Percentiles rank a stretch among this genome's conserved stretches.
phyloP scores from a whole-genome alignment of 148 eudicot genomes.

The Rhododendron vialii region DNA sequence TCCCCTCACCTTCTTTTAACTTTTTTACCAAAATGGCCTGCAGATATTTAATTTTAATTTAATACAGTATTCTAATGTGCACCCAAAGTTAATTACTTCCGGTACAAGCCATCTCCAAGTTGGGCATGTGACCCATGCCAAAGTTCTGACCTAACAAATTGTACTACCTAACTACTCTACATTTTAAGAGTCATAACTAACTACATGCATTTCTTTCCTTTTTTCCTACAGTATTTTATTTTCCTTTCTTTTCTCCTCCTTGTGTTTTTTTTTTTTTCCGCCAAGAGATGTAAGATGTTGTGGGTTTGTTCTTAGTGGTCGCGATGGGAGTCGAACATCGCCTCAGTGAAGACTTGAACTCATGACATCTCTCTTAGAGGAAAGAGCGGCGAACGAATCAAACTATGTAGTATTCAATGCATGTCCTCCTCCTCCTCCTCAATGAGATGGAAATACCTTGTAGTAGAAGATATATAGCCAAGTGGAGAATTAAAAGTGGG shows the following conservation, averaged over 20 bases:
- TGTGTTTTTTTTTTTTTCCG: too few relatives aligned
- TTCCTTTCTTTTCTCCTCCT: not conserved
- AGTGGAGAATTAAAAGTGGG: too few relatives aligned
- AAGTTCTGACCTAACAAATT: slow-evolving; percentile 1
- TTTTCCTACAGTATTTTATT: not conserved
- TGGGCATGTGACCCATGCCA: not conserved
- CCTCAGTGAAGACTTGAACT: too few relatives aligned
- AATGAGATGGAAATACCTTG: too few relatives aligned
- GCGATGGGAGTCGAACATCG: not conserved
- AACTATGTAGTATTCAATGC: too few relatives aligned
- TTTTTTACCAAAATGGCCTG: not conserved
- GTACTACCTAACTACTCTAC: not conserved
- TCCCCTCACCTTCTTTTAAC: not conserved
- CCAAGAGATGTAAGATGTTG: not conserved
- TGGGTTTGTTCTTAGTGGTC: not conserved
- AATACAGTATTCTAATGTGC: too few relatives aligned
- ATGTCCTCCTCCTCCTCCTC: too few relatives aligned
- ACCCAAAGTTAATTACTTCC: not conserved
- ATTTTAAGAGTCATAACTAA: not conserved
- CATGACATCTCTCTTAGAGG: not conserved
- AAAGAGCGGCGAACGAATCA: not conserved
- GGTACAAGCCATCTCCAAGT: not conserved
- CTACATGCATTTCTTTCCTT: not conserved
- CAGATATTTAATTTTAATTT: not conserved
- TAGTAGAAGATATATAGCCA: too few relatives aligned